phyloP scores from a whole-genome alignment of 805 yeast species.

The Hanseniaspora lachancei region DNA sequence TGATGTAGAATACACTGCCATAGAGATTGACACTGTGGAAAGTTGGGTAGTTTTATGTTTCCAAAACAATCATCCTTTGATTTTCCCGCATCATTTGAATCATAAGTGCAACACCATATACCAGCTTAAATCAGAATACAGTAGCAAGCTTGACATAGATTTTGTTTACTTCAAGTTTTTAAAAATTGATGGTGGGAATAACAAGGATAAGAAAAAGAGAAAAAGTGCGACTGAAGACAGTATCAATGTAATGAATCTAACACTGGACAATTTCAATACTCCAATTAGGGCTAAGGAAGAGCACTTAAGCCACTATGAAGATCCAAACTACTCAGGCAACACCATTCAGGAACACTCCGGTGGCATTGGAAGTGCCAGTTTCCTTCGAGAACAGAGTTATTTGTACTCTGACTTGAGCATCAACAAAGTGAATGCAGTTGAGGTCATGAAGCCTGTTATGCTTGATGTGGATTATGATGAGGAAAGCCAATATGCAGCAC shows the following conservation, averaged over 20 bases:
- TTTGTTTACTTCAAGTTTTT: not conserved
- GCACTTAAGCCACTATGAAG: not conserved
- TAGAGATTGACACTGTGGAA: slow-evolving; percentile 1
- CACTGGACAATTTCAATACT: not conserved
- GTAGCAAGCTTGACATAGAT: not conserved
- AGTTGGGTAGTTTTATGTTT: slow-evolving; percentile 1
- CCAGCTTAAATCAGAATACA: not conserved
- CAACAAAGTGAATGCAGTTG: not conserved
- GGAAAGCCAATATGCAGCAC: not conserved
- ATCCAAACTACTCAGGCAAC: not conserved
- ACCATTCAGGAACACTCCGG: not conserved
- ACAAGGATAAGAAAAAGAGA: not conserved
- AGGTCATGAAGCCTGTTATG: not conserved
- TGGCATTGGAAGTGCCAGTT: not conserved
- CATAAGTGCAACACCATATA: not conserved
- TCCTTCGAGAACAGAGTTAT: not conserved
- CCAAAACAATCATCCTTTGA: slow-evolving; percentile 5
- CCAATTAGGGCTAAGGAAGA: not conserved
- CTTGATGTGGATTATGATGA: not conserved
- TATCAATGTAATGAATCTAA: not conserved
- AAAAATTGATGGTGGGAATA: not conserved
- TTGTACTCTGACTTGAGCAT: not conserved
- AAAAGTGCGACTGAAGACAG: not conserved
- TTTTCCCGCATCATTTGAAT: slow-evolving; percentile 5
- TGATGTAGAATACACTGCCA: not conserved